Conservation (phyloP, 2,329 filamentous ascomycete species). For the Chaetomiaceae sp. region DNA sequence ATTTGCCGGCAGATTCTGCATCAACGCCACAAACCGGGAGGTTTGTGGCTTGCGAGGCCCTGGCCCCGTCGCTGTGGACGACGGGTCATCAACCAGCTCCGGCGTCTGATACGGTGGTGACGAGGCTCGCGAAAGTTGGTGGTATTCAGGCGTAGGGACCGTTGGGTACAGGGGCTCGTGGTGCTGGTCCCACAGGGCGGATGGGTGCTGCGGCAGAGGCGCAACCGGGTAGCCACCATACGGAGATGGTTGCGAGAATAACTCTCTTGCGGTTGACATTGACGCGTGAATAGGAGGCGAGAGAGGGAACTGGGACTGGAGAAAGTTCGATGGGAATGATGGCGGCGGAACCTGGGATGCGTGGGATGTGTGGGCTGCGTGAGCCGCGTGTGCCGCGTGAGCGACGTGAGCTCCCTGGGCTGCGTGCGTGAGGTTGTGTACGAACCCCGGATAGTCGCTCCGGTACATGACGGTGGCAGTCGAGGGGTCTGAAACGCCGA, state of each 20-base stretch:
- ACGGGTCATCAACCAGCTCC: no score
- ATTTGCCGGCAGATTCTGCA: conserved; percentile 7
- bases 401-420: no score
- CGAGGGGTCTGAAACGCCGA: conserved; percentile 7
- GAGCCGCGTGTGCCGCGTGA: conserved; percentile 7
- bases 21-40: no score
- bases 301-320: conserved; percentile 10
- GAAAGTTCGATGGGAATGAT: conserved; percentile 17
- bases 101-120: conserved; percentile 9
- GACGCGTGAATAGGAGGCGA: conserved; percentile 13
- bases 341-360: no score
- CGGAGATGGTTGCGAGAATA: conserved; percentile 3
- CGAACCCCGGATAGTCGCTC: conserved; percentile 7
- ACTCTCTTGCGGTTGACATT: conserved; percentile 9
- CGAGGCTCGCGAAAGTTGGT: no score
- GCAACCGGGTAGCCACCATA: conserved; percentile 14
- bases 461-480: neutral
- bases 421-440: no score
- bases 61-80: no score
- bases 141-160: conserved; percentile 8
- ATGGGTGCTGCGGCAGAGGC: conserved; percentile 10
- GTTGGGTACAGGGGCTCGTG: conserved; percentile 12
- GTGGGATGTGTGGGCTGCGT: no score
- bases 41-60: no score
- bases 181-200: conserved; percentile 12